A percentile compares a stretch with the other conserved stretches of the same genome.
Conservation (phyloP, 129 eudicot species). For the Tagetes erecta region DNA sequence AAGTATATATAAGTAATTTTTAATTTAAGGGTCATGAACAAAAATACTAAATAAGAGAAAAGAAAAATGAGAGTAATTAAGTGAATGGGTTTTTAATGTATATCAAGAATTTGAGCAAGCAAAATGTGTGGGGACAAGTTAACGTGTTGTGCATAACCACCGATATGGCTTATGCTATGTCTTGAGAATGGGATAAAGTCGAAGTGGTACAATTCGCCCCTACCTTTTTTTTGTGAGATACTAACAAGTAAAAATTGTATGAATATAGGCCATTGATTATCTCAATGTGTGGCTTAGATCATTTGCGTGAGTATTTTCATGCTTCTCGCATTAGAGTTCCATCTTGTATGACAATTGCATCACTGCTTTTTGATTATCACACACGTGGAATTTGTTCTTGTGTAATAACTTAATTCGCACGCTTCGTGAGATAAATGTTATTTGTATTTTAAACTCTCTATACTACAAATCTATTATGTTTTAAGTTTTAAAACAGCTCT, state of each 20-base stretch:
- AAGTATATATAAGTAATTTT: neutral
- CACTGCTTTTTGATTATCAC: no score
- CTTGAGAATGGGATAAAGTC: conserved; percentile 45
- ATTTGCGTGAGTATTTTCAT: no score
- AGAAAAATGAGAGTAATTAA: neutral
- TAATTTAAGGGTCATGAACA: neutral
- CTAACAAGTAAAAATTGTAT: neutral
- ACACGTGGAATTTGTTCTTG: no score
- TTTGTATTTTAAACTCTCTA: no score
- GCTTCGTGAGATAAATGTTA: no score
- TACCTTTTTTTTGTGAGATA: conserved; percentile 5
- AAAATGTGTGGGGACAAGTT: conserved; percentile 40
- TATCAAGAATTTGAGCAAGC: conserved; percentile 35
- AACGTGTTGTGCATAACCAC: conserved; percentile 38
- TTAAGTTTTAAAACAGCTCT: no score
- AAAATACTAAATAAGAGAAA: neutral
- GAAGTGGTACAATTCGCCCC: conserved; percentile 38
- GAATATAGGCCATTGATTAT: no score
- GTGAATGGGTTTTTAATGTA: conserved; percentile 22
- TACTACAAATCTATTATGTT: no score
- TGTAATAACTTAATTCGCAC: no score
- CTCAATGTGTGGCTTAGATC: no score
- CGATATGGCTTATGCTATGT: conserved; percentile 34
- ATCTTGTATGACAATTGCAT: no score
- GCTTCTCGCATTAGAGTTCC: no score